Conservation (phyloP, 2,329 filamentous ascomycete genomes). For the Talaromyces sp. region DNA sequence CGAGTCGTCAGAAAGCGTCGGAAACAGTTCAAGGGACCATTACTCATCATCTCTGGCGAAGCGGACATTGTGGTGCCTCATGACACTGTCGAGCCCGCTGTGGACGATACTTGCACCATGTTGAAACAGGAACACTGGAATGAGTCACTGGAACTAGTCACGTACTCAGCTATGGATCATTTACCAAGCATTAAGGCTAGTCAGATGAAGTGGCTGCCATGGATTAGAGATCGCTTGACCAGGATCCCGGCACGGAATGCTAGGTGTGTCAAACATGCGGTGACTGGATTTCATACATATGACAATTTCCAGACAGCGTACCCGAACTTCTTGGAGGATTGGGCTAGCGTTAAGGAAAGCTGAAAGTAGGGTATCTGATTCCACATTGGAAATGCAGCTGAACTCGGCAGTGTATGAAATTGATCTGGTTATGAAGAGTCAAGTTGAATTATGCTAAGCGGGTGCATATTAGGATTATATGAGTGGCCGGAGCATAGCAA, state of each 20-base stretch:
- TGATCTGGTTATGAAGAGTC: neutral
- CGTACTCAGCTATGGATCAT: slow-evolving; percentile 12
- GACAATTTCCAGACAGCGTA: slow-evolving; percentile 6
- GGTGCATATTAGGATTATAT: neutral
- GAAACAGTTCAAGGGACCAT: slow-evolving; percentile 13
- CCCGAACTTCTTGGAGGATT: slow-evolving; percentile 13
- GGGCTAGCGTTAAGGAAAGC: slow-evolving; percentile 10
- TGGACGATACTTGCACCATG: slow-evolving; percentile 14
- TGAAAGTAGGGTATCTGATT: slow-evolving; percentile 12
- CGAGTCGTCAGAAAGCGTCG: slow-evolving; percentile 9
- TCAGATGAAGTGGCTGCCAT: slow-evolving; percentile 15
- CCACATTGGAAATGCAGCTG: too few species aligned
- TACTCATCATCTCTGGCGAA: slow-evolving; percentile 9
- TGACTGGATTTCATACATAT: slow-evolving; percentile 11
- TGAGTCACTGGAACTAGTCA: slow-evolving; percentile 9
- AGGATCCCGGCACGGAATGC: neutral
- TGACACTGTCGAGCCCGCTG: slow-evolving; percentile 5
- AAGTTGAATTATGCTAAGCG: too few species aligned
- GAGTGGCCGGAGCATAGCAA: neutral
- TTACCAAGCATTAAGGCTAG: slow-evolving; percentile 16
- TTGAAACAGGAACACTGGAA: slow-evolving; percentile 10
- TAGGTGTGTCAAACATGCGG: slow-evolving; percentile 9
- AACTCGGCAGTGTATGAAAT: neutral
- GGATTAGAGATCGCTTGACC: slow-evolving; percentile 12
- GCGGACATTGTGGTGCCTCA: slow-evolving; percentile 12